Evolutionary conservation across 352 stramenopile genomes (phyloP), one percentile per base, ranked within the genome.

Genomic region (Thalassiosira allenii): DNA sequence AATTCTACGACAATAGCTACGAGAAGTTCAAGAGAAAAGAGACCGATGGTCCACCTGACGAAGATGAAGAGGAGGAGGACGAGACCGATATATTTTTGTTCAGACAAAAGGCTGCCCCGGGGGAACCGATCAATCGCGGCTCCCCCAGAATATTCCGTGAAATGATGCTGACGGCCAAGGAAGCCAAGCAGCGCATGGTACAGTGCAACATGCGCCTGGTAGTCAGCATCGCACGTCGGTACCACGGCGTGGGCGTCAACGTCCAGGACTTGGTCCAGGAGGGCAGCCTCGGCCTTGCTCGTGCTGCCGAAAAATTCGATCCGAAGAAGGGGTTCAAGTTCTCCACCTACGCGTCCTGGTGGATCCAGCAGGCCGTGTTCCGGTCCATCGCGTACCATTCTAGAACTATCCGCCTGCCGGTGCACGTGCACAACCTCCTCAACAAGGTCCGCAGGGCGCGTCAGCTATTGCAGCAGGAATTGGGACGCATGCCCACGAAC

Each of bases 381-480:
- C 87, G 93, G 75, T 91, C 91, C 23, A 95, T 97, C 65, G 93
- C 93, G 2, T 93, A 96, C 65, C 90, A 97, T 56, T 95, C 90
- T 25, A 81, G 94, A 37, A 94, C 91, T 5, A 95, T 97, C 62
- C 89, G 93, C 12, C 80, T 97, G 23, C 94, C 94, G 27, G 90
- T 96, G n/a, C 92, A 97, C 75, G 86, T 96, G 11, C 94, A 97
- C 77, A 95, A 96, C 56, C 66, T 96, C 29, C 79, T 97, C 5
- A 93, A 93, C 65, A 90, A 88, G 37, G 79, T 95, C 23, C 69
- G 91, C 49, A 86, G 88, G 74, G 78, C 92, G 6, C 78, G 81
- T 54, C 83, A 74, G 53, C 77, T 81, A 37, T 71, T 96, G n/a
- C 74, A 90, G 33, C 70, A 86, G 47, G 83, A 94, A 62, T 71